phyloP scores from a whole-genome alignment of 2,329 filamentous ascomycete species.

The Ceratocystis diversiconidia region DNA sequence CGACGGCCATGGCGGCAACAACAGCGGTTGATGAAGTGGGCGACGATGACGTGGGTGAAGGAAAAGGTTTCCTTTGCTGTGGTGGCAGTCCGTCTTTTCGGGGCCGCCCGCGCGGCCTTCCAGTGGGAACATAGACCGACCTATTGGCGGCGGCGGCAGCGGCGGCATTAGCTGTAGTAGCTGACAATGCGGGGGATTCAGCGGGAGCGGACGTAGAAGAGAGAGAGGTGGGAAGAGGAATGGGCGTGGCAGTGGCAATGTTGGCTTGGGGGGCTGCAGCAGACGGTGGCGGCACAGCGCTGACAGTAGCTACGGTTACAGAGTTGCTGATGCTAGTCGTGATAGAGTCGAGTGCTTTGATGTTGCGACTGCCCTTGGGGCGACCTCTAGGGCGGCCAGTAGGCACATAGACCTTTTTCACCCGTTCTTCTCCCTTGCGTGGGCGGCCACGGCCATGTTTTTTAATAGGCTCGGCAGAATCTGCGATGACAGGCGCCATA shows the following conservation, averaged over 20 bases:
- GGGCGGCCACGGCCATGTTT: slow-evolving; percentile 27
- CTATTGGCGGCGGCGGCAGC: slow-evolving; percentile 21
- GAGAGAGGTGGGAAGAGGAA: not conserved
- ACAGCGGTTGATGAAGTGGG: not conserved
- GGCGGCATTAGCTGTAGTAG: not conserved
- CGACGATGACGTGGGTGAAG: not conserved
- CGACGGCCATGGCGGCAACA: not conserved
- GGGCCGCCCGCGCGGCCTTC: slow-evolving; percentile 36
- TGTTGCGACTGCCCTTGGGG: slow-evolving; percentile 27
- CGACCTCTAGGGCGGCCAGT: slow-evolving; percentile 32
- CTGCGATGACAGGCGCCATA: slow-evolving; percentile 19
- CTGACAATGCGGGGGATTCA: too few relatives aligned
- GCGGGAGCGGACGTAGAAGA: too few relatives aligned
- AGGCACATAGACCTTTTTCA: slow-evolving; percentile 27
- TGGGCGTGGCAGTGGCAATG: not conserved
- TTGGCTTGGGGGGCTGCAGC: not conserved
- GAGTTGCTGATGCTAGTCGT: slow-evolving; percentile 1
- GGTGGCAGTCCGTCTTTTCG: slow-evolving; percentile 26
- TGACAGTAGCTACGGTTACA: not conserved
- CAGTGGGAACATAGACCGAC: slow-evolving; percentile 27
- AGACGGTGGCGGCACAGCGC: not conserved
- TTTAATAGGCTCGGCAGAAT: slow-evolving; percentile 14
- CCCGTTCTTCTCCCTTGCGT: slow-evolving; percentile 29
- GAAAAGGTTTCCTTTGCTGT: not conserved
- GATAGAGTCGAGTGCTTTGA: slow-evolving; percentile 19